Conservation (phyloP, 352 stramenopile genomes). For the Albugo candida region DNA sequence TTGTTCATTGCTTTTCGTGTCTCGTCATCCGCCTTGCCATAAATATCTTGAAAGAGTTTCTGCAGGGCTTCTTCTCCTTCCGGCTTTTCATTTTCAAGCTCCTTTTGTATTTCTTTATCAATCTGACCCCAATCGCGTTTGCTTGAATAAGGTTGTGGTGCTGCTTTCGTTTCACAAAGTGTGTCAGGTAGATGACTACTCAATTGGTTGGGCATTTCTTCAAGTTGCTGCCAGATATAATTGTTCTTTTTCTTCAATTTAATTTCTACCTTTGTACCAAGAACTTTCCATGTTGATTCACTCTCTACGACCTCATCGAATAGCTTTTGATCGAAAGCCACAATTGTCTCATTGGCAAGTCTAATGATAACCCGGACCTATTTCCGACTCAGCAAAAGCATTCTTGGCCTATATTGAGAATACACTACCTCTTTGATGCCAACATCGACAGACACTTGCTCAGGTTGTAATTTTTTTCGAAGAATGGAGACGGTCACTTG, state of each 20-base stretch:
- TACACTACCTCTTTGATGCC: slow-evolving; percentile 19
- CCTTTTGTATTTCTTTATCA: slow-evolving; percentile 52
- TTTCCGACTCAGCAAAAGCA: background rate
- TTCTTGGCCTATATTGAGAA: background rate
- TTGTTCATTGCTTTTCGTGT: slow-evolving; percentile 87
- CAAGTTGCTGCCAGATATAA: slow-evolving; percentile 57
- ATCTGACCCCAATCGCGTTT: slow-evolving; percentile 78
- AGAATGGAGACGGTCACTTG: slow-evolving; percentile 71
- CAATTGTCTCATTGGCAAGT: slow-evolving; percentile 26
- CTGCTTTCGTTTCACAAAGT: slow-evolving; percentile 28
- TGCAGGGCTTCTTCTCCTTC: slow-evolving; percentile 84
- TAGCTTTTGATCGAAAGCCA: slow-evolving; percentile 37
- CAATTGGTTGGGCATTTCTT: slow-evolving; percentile 24
- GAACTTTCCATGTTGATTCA: slow-evolving; percentile 37
- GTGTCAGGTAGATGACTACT: slow-evolving; percentile 36
- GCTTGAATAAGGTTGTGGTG: slow-evolving; percentile 58
- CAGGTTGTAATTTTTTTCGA: slow-evolving; percentile 51
- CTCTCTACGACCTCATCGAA: slow-evolving; percentile 48
- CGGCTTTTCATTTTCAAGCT: slow-evolving; percentile 74
- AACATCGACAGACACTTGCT: slow-evolving; percentile 41
- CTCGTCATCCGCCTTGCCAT: slow-evolving; percentile 79
- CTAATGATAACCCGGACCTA: background rate
- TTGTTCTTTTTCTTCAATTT: slow-evolving; percentile 53
- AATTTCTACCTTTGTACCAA: slow-evolving; percentile 62
- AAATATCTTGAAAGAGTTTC: slow-evolving; percentile 85